Conservation (phyloP, 2,329 filamentous ascomycete genomes). For the Xylariaceae sp. region DNA sequence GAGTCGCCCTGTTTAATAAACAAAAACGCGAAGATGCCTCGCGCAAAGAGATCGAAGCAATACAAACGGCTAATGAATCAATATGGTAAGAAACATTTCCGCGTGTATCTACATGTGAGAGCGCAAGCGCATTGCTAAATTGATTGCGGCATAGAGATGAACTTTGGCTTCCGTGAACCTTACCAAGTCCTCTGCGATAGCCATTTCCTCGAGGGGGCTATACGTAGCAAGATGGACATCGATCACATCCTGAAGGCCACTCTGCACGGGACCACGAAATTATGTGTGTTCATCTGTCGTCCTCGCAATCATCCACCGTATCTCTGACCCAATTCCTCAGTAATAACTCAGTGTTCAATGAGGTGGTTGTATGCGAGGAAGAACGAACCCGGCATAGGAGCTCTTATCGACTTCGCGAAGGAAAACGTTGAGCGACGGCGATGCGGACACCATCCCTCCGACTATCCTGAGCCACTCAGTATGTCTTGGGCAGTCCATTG, state of each 20-base stretch:
- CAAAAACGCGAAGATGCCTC: slow-evolving; percentile 28
- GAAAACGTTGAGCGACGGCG: slow-evolving; percentile 64
- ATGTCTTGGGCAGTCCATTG: neutral
- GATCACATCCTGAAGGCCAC: slow-evolving; percentile 70
- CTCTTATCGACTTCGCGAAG: slow-evolving; percentile 72
- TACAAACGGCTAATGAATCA: slow-evolving; percentile 92
- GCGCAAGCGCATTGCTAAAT: slow-evolving; percentile 1
- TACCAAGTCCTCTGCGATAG: slow-evolving; percentile 92
- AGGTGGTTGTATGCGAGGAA: slow-evolving; percentile 68
- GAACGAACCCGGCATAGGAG: slow-evolving; percentile 47
- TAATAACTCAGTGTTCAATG: slow-evolving; percentile 80
- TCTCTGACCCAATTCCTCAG: slow-evolving; percentile 46
- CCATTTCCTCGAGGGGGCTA: slow-evolving; percentile 75
- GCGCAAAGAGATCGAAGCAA: slow-evolving; percentile 65
- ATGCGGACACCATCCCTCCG: slow-evolving; percentile 71
- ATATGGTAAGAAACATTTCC: slow-evolving; percentile 48
- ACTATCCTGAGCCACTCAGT: slow-evolving; percentile 64
- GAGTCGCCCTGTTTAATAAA: neutral
- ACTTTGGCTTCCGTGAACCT: slow-evolving; percentile 86
- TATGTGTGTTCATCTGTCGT: slow-evolving; percentile 9
- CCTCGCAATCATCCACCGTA: slow-evolving; percentile 63
- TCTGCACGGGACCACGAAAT: slow-evolving; percentile 58
- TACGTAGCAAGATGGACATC: slow-evolving; percentile 87
- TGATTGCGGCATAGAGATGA: slow-evolving; percentile 45
- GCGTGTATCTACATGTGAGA: neutral